Evolutionary conservation across 345 rosid species (phyloP).

Genomic region (Schrenkiella parvula): DNA sequence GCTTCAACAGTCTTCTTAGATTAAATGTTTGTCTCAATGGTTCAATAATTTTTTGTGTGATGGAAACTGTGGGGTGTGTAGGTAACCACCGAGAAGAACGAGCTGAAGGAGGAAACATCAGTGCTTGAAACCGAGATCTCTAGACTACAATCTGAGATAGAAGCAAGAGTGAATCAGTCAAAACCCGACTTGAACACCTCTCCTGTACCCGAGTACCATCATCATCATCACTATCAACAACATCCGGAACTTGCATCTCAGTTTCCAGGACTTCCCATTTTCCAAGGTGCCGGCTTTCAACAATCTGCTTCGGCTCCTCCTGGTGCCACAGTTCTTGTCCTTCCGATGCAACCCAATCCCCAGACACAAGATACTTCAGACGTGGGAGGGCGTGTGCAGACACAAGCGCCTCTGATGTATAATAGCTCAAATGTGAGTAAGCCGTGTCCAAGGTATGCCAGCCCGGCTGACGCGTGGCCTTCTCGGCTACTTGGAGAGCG

Average conservation of each 20-base stretch:
- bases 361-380: constrained; percentile 37
- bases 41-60: background rate
- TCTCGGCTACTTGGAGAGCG: constrained; percentile 61
- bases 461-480: constrained; percentile 74
- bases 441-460: constrained; percentile 88
- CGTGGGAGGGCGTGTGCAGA: constrained; percentile 7
- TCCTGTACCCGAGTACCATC: constrained; percentile 44
- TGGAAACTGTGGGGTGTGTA: constrained; percentile 14
- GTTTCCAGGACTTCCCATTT: constrained; percentile 28
- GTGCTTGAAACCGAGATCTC: constrained; percentile 59
- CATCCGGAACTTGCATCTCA: constrained; percentile 29
- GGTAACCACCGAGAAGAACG: constrained; percentile 79
- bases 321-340: constrained; percentile 52
- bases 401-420: constrained; percentile 20
- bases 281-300: constrained; percentile 31
- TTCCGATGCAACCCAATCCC: constrained; percentile 53
- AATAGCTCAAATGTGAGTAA: constrained; percentile 53
- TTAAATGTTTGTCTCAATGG: background rate
- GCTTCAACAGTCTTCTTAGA: too few species aligned
- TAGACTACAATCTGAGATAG: constrained; percentile 48
- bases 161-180: constrained; percentile 39
- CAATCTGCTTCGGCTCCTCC: constrained; percentile 37
- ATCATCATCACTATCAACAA: constrained; percentile 33
- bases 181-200: constrained; percentile 60
- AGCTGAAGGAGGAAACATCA: constrained; percentile 76